These are phyloP conservation scores for Diophrys sp. DNA, from an alignment of 73 alveolate species.

Conservation along the genomic window DNA sequence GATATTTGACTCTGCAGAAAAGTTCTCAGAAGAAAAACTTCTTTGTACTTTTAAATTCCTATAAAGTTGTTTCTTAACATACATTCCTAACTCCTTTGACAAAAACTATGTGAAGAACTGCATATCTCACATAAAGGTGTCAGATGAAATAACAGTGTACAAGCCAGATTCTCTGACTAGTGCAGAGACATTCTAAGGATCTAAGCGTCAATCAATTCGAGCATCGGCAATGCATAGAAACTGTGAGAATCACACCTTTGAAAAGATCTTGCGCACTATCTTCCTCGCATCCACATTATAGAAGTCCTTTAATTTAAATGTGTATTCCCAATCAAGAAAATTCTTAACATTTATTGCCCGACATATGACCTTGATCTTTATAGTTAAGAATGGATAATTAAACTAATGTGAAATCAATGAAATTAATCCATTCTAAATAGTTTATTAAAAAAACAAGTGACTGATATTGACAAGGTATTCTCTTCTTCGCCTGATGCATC, in stretches of 20 bases:
- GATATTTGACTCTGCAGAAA: constrained; percentile 34
- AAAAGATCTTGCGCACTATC: constrained; percentile 35
- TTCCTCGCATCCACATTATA: constrained; percentile 28
- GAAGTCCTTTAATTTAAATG: neutral
- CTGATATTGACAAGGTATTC: too few relatives aligned
- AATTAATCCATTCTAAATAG: too few relatives aligned
- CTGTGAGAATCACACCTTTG: constrained; percentile 49
- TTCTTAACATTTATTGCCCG: constrained; percentile 39
- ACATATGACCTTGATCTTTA: constrained; percentile 35
- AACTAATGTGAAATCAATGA: constrained; percentile 21
- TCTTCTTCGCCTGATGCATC: too few relatives aligned
- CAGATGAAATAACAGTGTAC: neutral
- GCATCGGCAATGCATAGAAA: neutral
- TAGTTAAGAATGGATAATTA: constrained; percentile 44
- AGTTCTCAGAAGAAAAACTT: constrained; percentile 25
- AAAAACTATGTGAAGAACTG: neutral
- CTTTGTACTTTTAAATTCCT: constrained; percentile 36
- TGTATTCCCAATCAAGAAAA: constrained; percentile 27
- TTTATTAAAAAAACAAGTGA: too few relatives aligned
- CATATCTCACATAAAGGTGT: neutral
- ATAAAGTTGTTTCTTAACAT: constrained; percentile 4
- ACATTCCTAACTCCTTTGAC: neutral
- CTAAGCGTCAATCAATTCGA: neutral
- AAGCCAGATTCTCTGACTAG: neutral
- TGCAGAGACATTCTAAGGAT: neutral